Conservation (phyloP, 2,329 filamentous ascomycete species). For the Dothiorella sarmentorum region DNA sequence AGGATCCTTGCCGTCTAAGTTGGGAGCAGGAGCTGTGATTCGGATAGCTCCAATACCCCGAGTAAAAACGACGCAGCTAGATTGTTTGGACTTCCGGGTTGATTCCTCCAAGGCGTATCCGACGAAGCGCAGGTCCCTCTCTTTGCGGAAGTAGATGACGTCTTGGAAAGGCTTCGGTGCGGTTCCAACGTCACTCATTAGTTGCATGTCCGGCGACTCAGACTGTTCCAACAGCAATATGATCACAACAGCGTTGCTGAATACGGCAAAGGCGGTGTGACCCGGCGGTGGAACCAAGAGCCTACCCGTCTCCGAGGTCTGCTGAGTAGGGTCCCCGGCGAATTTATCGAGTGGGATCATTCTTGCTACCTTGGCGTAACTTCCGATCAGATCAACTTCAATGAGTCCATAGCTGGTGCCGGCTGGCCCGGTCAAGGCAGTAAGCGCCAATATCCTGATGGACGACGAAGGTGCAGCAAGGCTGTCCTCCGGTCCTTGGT, state of each 20-base stretch:
- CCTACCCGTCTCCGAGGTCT: conserved; percentile 28
- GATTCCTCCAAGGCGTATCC: conserved; percentile 49
- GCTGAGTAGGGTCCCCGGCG: conserved; percentile 31
- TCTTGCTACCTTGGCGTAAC: conserved; percentile 57
- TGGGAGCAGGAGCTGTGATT: conserved; percentile 53
- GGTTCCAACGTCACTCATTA: conserved; percentile 48
- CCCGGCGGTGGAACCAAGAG: conserved; percentile 75
- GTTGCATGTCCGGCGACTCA: conserved; percentile 72
- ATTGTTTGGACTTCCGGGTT: conserved; percentile 35
- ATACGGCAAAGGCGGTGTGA: conserved; percentile 76
- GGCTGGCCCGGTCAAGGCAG: conserved; percentile 29
- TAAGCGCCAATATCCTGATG: conserved; percentile 31
- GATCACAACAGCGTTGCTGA: conserved; percentile 73
- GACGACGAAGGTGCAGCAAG: conserved; percentile 17
- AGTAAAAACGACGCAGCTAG: conserved; percentile 52
- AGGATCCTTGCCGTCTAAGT: conserved; percentile 50
- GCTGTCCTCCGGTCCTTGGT: conserved; percentile 48
- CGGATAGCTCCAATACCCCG: conserved; percentile 57
- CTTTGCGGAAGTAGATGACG: conserved; percentile 69
- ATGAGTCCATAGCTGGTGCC: conserved; percentile 66
- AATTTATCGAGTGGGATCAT: conserved; percentile 60
- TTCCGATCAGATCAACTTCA: conserved; percentile 62
- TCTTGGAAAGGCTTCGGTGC: conserved; percentile 69
- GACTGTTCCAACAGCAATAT: conserved; percentile 66
- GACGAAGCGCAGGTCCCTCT: conserved; percentile 48